Evolutionary conservation across 148 eudicot species (phyloP).

Genomic region (Rhododendron simsii): DNA sequence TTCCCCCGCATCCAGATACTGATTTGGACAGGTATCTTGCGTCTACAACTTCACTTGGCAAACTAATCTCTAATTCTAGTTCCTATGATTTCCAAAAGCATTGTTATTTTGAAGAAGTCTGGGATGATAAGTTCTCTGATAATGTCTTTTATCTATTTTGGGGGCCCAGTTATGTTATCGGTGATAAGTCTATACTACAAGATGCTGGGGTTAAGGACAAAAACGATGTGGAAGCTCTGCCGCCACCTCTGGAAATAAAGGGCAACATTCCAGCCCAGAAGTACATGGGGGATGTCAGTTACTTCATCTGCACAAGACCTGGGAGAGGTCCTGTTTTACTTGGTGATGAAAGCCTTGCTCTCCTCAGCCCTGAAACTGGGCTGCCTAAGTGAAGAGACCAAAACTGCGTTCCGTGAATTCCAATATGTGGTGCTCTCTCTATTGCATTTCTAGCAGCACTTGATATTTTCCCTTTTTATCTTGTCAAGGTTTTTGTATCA

Average conservation of each 20-base stretch:
- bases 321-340: slow-evolving; percentile 76
- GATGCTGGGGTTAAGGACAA: slow-evolving; percentile 67
- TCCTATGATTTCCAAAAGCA: background rate
- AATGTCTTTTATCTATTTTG: background rate
- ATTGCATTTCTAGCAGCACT: background rate
- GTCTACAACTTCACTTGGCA: background rate
- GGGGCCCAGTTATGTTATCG: slow-evolving; percentile 58
- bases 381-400: slow-evolving; percentile 49
- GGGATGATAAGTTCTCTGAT: background rate
- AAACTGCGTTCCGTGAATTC: background rate
- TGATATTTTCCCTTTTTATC: background rate
- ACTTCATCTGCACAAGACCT: slow-evolving; percentile 89
- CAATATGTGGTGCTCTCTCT: background rate
- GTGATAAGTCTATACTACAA: slow-evolving; percentile 73
- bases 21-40: slow-evolving; percentile 64
- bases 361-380: slow-evolving; percentile 70
- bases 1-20: slow-evolving; percentile 22
- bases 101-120: background rate
- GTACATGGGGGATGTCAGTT: slow-evolving; percentile 66
- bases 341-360: slow-evolving; percentile 62
- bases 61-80: background rate
- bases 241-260: slow-evolving; percentile 67
- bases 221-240: slow-evolving; percentile 63
- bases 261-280: slow-evolving; percentile 37
- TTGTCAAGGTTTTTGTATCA: background rate